phyloP scores from a whole-genome alignment of 2,329 filamentous ascomycete species.

The Hirsutella minnesotensis region DNA sequence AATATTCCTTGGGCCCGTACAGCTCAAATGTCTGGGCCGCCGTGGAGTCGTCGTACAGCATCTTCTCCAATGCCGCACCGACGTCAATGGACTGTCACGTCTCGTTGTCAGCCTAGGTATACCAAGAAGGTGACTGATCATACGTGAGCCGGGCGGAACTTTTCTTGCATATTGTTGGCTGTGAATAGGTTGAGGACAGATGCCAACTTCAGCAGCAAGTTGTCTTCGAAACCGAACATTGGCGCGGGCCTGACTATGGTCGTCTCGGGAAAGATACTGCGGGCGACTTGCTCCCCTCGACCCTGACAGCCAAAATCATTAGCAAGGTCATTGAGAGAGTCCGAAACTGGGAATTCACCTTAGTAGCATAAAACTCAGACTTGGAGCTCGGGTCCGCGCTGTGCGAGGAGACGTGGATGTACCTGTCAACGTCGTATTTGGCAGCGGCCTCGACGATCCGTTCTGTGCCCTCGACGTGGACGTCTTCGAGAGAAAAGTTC shows the following conservation, averaged over 20 bases:
- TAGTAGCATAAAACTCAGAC: conserved; percentile 85
- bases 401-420: conserved; percentile 92
- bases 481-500: conserved; percentile 88
- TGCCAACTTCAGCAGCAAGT: conserved; percentile 76
- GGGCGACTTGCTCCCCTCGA: conserved; percentile 69
- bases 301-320: conserved; percentile 32
- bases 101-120: background rate
- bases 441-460: conserved; percentile 88
- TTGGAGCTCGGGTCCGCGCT: conserved; percentile 71
- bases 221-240: conserved; percentile 91
- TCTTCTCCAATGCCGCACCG: conserved; percentile 74
- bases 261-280: conserved; percentile 88
- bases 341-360: conserved; percentile 37
- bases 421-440: conserved; percentile 96
- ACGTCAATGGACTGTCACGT: conserved; percentile 69
- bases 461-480: conserved; percentile 85
- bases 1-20: conserved; percentile 88
- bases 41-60: conserved; percentile 84
- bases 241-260: conserved; percentile 92
- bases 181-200: conserved; percentile 72
- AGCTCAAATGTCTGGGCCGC: conserved; percentile 88
- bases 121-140: conserved; percentile 10
- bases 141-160: conserved; percentile 85
- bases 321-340: background rate
- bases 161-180: conserved; percentile 86